Conservation (phyloP, 1,284 basidiomycete species). For the Erythrobasidium hasegawianum region DNA sequence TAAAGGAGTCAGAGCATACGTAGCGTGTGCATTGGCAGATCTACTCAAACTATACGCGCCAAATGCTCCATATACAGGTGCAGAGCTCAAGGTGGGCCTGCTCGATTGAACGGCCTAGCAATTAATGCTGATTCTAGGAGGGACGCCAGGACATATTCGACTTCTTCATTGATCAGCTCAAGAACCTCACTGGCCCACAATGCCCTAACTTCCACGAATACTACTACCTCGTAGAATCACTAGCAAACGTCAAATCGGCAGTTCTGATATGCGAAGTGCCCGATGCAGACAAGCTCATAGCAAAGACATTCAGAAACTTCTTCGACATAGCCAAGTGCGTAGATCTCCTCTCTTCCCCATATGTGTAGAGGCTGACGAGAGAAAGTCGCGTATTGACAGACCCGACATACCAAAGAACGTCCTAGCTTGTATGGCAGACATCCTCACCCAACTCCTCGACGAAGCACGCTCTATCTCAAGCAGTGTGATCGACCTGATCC, state of each 20-base stretch:
- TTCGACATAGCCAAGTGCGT: slow-evolving; percentile 72
- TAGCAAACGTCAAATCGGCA: slow-evolving; percentile 90
- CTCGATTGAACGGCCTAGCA: no score
- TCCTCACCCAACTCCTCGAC: slow-evolving; percentile 83
- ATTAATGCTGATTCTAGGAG: neutral
- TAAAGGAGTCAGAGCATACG: slow-evolving; percentile 85
- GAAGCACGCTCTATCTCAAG: slow-evolving; percentile 70
- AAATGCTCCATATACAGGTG: slow-evolving; percentile 87
- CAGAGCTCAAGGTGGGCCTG: slow-evolving; percentile 66
- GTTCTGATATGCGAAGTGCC: slow-evolving; percentile 89
- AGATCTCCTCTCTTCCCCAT: no score
- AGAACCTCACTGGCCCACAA: slow-evolving; percentile 57
- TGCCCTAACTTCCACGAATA: slow-evolving; percentile 78
- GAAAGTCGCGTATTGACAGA: slow-evolving; percentile 49
- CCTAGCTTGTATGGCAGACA: slow-evolving; percentile 79
- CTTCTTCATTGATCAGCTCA: slow-evolving; percentile 84
- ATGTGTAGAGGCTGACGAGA: no score
- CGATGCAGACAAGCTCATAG: slow-evolving; percentile 77
- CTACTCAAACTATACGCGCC: slow-evolving; percentile 90
- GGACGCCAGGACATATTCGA: slow-evolving; percentile 76
- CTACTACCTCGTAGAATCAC: slow-evolving; percentile 83
- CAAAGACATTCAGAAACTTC: slow-evolving; percentile 75
- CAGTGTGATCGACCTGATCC: slow-evolving; percentile 73
- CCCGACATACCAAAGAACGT: slow-evolving; percentile 79
- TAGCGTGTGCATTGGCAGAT: slow-evolving; percentile 91